Conservation (phyloP, 352 stramenopile species). For the Globisporangium spiculum region DNA sequence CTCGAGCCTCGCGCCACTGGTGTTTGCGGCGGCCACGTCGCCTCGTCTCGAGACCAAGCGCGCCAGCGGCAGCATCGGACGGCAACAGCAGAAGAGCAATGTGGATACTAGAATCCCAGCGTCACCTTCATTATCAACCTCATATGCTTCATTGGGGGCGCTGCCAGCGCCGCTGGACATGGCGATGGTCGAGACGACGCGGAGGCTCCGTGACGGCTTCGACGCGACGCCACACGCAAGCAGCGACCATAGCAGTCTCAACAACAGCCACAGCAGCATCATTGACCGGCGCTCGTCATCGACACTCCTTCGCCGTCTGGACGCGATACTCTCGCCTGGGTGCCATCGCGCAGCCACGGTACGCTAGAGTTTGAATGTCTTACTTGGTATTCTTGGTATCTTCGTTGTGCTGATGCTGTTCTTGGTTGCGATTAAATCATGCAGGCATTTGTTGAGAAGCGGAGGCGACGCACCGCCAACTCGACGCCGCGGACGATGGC, state of each 20-base stretch:
- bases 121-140: not conserved
- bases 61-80: not conserved
- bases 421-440: not conserved
- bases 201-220: not conserved
- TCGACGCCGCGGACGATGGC: conserved; percentile 58
- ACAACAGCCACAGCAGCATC: not conserved
- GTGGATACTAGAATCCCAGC: not conserved
- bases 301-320: conserved; percentile 11
- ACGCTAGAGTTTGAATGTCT: not conserved
- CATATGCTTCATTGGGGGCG: not conserved
- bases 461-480: conserved; percentile 42
- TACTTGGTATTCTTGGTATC: no score
- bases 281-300: not conserved
- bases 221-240: not conserved
- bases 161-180: conserved; percentile 24
- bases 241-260: not conserved
- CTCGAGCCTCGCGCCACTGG: conserved; percentile 7
- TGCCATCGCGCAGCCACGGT: conserved; percentile 53
- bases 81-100: not conserved
- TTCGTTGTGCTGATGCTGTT: no score
- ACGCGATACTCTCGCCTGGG: conserved; percentile 43
- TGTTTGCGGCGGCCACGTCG: conserved; percentile 16
- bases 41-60: conserved; percentile 9
- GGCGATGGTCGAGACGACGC: conserved; percentile 19
- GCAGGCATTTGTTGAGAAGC: conserved; percentile 68